A percentile compares a stretch with the other conserved stretches of the same genome.
Conservation (phyloP, 2,329 filamentous ascomycete genomes). For the Sclerotinia minor region DNA sequence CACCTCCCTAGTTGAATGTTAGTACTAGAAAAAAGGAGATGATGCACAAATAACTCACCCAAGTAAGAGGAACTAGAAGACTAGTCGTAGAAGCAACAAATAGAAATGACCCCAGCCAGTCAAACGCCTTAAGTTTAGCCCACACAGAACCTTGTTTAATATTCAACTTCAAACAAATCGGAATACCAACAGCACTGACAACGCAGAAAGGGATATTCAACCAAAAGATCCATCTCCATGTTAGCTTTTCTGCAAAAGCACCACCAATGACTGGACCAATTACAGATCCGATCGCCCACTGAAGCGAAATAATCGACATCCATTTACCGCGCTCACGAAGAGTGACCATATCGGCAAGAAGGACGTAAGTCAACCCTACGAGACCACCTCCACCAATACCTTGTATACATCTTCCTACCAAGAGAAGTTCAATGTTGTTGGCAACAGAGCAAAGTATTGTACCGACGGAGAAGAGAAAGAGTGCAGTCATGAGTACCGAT, state of each 20-base stretch:
- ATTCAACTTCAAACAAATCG: slow-evolving; percentile 33
- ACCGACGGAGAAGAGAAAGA: slow-evolving; percentile 34
- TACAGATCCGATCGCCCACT: slow-evolving; percentile 39
- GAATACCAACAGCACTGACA: slow-evolving; percentile 32
- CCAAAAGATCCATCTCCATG: slow-evolving; percentile 39
- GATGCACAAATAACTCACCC: slow-evolving; percentile 43
- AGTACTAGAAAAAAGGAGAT: not conserved
- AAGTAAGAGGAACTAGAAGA: slow-evolving; percentile 61
- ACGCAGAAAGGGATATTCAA: slow-evolving; percentile 36
- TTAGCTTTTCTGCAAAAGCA: slow-evolving; percentile 44
- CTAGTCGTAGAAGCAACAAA: slow-evolving; percentile 59
- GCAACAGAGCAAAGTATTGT: slow-evolving; percentile 42
- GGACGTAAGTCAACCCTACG: slow-evolving; percentile 48
- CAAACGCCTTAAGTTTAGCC: slow-evolving; percentile 45
- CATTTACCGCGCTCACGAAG: slow-evolving; percentile 46
- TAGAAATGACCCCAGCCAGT: slow-evolving; percentile 61
- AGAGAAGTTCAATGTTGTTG: slow-evolving; percentile 34
- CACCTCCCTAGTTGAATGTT: slow-evolving; percentile 46
- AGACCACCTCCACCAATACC: slow-evolving; percentile 53
- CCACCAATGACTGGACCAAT: slow-evolving; percentile 46
- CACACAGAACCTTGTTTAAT: slow-evolving; percentile 31
- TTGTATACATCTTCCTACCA: slow-evolving; percentile 46
- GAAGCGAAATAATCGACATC: slow-evolving; percentile 34
- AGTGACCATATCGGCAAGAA: slow-evolving; percentile 49
- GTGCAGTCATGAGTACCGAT: slow-evolving; percentile 30